These are phyloP conservation scores for Ceriops zippeliana DNA, from an alignment of 345 rosid species.

Conservation along the genomic window DNA sequence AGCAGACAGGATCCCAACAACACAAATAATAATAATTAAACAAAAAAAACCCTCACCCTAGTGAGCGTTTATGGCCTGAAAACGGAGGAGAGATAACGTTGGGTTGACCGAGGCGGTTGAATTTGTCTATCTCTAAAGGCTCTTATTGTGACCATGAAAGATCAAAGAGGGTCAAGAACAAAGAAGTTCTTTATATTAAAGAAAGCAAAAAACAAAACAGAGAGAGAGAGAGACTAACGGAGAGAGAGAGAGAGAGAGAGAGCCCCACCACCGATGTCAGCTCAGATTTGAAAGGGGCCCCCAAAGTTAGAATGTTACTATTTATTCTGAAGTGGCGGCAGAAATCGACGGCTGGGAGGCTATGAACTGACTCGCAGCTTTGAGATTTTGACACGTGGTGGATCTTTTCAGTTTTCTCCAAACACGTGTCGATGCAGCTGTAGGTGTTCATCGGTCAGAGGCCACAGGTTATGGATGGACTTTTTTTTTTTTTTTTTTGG, in stretches of 20 bases:
- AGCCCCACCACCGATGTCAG: slow-evolving; percentile 31
- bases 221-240: neutral
- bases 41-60: neutral
- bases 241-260: slow-evolving; percentile 1
- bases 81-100: neutral
- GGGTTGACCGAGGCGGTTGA: neutral
- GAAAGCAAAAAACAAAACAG: neutral
- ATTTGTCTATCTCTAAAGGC: too few relatives aligned
- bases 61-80: neutral
- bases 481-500: too few relatives aligned
- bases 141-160: neutral
- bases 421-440: too few relatives aligned
- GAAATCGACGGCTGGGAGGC: slow-evolving; percentile 25
- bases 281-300: slow-evolving; percentile 30
- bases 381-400: neutral
- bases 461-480: too few relatives aligned
- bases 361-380: neutral
- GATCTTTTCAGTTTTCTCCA: too few relatives aligned
- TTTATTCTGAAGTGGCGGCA: slow-evolving; percentile 14
- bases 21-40: too few relatives aligned
- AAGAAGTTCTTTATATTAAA: neutral
- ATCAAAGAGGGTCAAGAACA: neutral
- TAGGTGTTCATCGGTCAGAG: too few relatives aligned
- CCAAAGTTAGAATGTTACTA: neutral
- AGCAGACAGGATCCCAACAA: too few relatives aligned